Evolutionary conservation across 192 early-diverging fungal genomes (phyloP).

Genomic region (Linderina pennispora): DNA sequence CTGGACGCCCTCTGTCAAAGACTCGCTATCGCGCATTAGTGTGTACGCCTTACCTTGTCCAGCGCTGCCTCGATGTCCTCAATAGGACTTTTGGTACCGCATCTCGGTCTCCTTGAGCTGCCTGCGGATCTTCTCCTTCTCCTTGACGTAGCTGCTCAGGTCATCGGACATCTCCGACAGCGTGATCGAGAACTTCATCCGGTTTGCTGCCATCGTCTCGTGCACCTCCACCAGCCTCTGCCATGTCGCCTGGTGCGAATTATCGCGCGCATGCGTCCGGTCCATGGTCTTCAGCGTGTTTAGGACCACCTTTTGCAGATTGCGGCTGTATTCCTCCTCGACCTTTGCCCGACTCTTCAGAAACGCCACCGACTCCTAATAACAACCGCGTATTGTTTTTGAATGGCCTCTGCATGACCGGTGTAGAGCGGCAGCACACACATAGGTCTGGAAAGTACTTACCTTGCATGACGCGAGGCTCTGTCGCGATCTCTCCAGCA

Average conservation of each 20-base stretch:
- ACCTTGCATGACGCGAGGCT: slow-evolving; percentile 43
- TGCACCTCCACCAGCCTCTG: slow-evolving; percentile 71
- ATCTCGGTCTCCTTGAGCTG: slow-evolving; percentile 77
- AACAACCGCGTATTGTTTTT: too few species aligned
- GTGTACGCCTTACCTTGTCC: too few species aligned
- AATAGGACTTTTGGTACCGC: slow-evolving; percentile 66
- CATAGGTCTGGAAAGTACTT: slow-evolving; percentile 3
- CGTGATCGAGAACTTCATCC: slow-evolving; percentile 65
- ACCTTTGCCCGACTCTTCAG: slow-evolving; percentile 83
- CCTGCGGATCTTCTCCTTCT: slow-evolving; percentile 34
- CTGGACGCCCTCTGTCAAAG: too few species aligned
- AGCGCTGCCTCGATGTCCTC: slow-evolving; percentile 70
- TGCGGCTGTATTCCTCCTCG: slow-evolving; percentile 86
- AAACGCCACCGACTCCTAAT: slow-evolving; percentile 62
- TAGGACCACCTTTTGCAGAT: slow-evolving; percentile 71
- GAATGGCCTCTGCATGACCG: background rate
- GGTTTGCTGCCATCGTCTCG: slow-evolving; percentile 73
- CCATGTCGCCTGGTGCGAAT: slow-evolving; percentile 76
- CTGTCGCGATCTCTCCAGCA: slow-evolving; percentile 41
- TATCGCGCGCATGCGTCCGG: slow-evolving; percentile 34
- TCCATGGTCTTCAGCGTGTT: slow-evolving; percentile 53
- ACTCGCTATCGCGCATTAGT: too few species aligned
- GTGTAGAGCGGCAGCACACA: background rate
- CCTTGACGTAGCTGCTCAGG: slow-evolving; percentile 48
- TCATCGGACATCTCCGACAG: slow-evolving; percentile 79